Percentiles rank a stretch among this genome's conserved stretches.
These are phyloP conservation scores for Cladosporium sp. DNA, from an alignment of 2,329 filamentous ascomycete genomes.

Conservation along the genomic window DNA sequence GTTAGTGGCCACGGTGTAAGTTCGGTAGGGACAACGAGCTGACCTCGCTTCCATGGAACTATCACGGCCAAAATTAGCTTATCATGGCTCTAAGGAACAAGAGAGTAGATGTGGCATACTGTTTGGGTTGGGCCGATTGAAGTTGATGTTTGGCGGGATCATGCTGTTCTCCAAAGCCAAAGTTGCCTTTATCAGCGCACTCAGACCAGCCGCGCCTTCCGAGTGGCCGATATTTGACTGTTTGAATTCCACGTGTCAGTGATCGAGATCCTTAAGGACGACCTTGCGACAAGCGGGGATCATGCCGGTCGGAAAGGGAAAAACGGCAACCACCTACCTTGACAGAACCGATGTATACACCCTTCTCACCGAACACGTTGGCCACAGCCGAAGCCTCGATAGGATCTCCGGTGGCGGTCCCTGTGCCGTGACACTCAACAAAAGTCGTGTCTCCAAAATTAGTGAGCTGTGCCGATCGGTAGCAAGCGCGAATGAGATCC, in stretches of 20 bases:
- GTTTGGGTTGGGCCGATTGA: conserved; percentile 27
- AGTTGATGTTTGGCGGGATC: conserved; percentile 31
- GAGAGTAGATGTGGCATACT: too few species aligned
- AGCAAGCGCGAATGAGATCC: conserved; percentile 24
- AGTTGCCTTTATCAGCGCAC: conserved; percentile 22
- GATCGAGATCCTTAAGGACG: conserved; percentile 3
- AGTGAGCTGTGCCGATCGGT: conserved; percentile 39
- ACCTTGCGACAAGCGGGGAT: neutral
- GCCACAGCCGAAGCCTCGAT: conserved; percentile 29
- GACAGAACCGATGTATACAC: neutral
- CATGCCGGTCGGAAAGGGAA: conserved; percentile 20
- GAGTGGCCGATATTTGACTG: conserved; percentile 24
- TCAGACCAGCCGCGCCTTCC: conserved; percentile 22
- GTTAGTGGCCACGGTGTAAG: conserved; percentile 33
- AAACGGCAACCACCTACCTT: neutral
- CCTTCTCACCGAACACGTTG: conserved; percentile 16
- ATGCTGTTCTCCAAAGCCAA: conserved; percentile 28
- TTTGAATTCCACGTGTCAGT: neutral
- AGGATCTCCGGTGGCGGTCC: conserved; percentile 33
- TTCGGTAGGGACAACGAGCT: conserved; percentile 20
- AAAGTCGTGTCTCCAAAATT: conserved; percentile 9
- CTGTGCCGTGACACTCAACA: conserved; percentile 34
- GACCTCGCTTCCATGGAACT: too few species aligned
- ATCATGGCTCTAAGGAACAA: too few species aligned
- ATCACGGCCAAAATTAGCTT: too few species aligned